Percentiles rank a stretch among this genome's conserved stretches.
Evolutionary conservation across 805 yeast species (phyloP).

Genomic region (Candida qinlingensis): DNA sequence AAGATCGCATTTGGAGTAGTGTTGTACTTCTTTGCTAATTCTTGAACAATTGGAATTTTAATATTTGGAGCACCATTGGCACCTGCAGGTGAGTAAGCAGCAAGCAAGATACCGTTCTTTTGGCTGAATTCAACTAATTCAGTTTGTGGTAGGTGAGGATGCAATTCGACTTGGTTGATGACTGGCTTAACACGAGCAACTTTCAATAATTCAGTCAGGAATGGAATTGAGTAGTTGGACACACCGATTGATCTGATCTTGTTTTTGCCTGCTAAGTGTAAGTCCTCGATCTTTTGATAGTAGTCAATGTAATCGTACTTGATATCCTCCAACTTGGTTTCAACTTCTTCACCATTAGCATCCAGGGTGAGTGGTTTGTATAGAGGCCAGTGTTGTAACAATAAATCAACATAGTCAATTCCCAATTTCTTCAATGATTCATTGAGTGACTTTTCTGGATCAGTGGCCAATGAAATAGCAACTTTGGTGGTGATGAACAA

Average conservation of each 20-base stretch:
- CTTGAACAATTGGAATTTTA: conserved; percentile 41
- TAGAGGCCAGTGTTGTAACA: conserved; percentile 41
- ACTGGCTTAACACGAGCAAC: conserved; percentile 45
- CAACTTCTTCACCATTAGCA: conserved; percentile 42
- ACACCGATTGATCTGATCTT: conserved; percentile 60
- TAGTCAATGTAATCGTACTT: conserved; percentile 3
- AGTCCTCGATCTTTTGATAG: conserved; percentile 19
- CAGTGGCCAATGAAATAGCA: conserved; percentile 15
- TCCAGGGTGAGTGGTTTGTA: conserved; percentile 14
- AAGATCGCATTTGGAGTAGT: conserved; percentile 52
- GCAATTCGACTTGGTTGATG: conserved; percentile 68
- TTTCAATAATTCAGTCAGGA: conserved; percentile 40
- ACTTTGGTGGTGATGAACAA: conserved; percentile 57
- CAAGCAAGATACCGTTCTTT: conserved; percentile 41
- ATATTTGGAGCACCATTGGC: conserved; percentile 58
- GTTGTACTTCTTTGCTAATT: conserved; percentile 51
- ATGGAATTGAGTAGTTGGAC: conserved; percentile 53
- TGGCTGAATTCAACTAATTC: conserved; percentile 45
- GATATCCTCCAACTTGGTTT: conserved; percentile 11
- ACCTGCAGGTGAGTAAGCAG: conserved; percentile 64
- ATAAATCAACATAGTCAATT: conserved; percentile 51
- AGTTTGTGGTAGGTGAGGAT: conserved; percentile 62
- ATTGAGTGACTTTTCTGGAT: conserved; percentile 42
- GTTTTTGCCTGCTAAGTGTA: conserved; percentile 41
- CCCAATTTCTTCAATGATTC: conserved; percentile 39